Percentiles rank a stretch among this genome's conserved stretches.
Conservation (phyloP, 83 land plant species). For the Diphasiastrum complanatum region DNA sequence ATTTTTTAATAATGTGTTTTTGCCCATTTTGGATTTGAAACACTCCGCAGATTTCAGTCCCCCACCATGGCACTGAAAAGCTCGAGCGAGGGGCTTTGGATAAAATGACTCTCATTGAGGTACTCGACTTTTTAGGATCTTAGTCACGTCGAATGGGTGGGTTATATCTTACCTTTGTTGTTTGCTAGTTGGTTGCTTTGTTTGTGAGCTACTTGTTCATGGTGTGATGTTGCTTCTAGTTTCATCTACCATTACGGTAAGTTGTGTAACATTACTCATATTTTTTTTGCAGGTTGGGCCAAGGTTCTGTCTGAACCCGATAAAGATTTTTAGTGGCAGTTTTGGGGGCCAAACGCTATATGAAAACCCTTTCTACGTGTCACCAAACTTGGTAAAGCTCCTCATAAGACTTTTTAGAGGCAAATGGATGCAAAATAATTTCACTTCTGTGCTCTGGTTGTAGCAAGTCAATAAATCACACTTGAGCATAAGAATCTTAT, state of each 20-base stretch:
- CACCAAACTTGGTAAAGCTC: conserved; percentile 72
- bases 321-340: conserved; percentile 88
- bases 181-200: not conserved
- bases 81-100: conserved; percentile 61
- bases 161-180: not conserved
- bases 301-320: conserved; percentile 86
- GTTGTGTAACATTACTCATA: no score
- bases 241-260: no score
- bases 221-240: no score
- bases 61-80: conserved; percentile 70
- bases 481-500: no score
- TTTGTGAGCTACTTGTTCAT: not conserved
- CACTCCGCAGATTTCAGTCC: conserved; percentile 77
- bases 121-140: no score
- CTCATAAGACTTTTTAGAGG: no score
- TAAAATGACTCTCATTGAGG: conserved; percentile 91
- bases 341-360: conserved; percentile 92
- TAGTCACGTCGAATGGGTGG: not conserved
- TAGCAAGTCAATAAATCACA: no score
- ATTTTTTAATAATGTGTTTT: no score
- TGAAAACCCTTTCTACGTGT: conserved; percentile 82
- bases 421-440: no score
- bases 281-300: conserved; percentile 68
- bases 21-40: no score
- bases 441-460: no score